Conservation (phyloP, 352 stramenopile species). For the Phytophthora podocarpi region DNA sequence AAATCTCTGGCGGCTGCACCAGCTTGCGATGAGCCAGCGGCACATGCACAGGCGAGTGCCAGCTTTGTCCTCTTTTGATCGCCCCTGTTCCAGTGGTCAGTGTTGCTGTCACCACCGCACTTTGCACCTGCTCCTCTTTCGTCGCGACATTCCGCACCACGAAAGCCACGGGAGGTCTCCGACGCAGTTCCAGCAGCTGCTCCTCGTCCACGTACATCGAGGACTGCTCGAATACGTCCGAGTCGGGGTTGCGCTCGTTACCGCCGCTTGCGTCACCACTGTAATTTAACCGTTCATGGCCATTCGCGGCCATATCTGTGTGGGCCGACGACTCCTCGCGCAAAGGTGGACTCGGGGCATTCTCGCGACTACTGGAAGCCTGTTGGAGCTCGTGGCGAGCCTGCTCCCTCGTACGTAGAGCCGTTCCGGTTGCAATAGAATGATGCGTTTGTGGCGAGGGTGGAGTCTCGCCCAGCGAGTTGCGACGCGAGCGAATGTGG, state of each 20-base stretch:
- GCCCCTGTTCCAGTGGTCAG: neutral
- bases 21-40: slow-evolving; percentile 69
- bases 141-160: slow-evolving; percentile 37
- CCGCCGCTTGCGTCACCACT: neutral
- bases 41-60: slow-evolving; percentile 65
- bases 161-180: slow-evolving; percentile 45
- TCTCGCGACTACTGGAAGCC: neutral
- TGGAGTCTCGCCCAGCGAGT: neutral
- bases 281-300: neutral
- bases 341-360: neutral
- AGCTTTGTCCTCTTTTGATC: slow-evolving; percentile 40
- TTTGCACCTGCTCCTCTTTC: slow-evolving; percentile 30
- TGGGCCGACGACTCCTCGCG: slow-evolving; percentile 8
- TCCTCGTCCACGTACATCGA: slow-evolving; percentile 36
- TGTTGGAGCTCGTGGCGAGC: slow-evolving; percentile 7
- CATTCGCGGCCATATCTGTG: neutral
- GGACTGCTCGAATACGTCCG: slow-evolving; percentile 37
- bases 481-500: slow-evolving; percentile 11
- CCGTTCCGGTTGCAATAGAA: slow-evolving; percentile 12
- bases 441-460: neutral
- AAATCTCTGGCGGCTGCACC: slow-evolving; percentile 52
- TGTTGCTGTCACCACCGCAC: slow-evolving; percentile 3
- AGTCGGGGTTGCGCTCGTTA: too few relatives aligned
- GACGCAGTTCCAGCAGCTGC: slow-evolving; percentile 40
- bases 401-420: slow-evolving; percentile 12